Evolutionary conservation across 148 eudicot genomes (phyloP).

Genomic region (Persicaria tinctoria): DNA sequence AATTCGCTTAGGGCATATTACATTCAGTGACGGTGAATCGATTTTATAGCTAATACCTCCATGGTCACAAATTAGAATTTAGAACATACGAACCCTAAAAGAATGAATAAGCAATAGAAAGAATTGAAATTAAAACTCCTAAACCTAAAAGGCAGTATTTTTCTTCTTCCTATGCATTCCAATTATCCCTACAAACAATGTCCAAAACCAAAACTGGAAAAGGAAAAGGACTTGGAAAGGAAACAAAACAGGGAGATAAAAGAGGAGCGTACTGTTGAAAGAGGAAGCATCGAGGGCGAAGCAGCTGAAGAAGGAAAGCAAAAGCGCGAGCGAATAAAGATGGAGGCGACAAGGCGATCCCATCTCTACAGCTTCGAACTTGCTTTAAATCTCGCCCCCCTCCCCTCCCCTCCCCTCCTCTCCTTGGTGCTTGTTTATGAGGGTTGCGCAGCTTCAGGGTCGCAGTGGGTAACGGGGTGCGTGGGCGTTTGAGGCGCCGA

Average conservation of each 20-base stretch:
- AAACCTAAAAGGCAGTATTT: background rate
- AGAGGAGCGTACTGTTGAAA: slow-evolving; percentile 1
- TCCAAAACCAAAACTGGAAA: background rate
- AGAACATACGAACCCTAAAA: background rate
- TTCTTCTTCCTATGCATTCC: background rate
- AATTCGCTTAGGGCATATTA: background rate
- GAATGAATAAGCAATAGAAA: background rate
- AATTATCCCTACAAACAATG: background rate
- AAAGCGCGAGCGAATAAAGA: background rate
- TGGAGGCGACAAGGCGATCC: background rate
- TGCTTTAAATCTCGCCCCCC: too few relatives aligned
- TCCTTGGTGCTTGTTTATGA: too few relatives aligned
- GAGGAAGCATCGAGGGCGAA: background rate
- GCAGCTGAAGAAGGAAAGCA: background rate
- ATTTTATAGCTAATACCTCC: background rate
- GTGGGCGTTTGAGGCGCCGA: too few relatives aligned
- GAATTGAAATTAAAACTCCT: background rate
- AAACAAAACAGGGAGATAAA: background rate
- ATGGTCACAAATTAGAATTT: background rate
- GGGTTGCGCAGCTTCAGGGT: too few relatives aligned
- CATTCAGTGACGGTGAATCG: background rate
- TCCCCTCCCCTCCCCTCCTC: too few relatives aligned
- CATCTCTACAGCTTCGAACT: background rate
- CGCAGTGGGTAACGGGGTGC: too few relatives aligned
- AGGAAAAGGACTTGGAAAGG: background rate